Conservation (phyloP, 2,329 filamentous ascomycete genomes). For the Colletotrichum melonis region DNA sequence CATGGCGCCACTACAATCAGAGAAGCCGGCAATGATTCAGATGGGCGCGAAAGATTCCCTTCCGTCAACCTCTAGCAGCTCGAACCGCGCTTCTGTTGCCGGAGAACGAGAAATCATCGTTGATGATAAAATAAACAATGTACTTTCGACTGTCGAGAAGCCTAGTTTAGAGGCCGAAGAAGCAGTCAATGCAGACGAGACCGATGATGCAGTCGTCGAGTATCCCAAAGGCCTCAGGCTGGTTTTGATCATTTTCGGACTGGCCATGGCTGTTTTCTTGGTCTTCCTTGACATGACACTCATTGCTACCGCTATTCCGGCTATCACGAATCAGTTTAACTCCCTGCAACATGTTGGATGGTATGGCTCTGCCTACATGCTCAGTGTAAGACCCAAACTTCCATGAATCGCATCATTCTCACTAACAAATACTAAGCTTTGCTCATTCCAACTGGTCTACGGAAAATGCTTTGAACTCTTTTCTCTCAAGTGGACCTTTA, state of each 20-base stretch:
- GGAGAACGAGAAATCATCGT: background rate
- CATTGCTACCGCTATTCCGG: slow-evolving; percentile 53
- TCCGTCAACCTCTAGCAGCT: background rate
- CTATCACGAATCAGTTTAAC: slow-evolving; percentile 62
- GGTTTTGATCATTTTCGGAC: slow-evolving; percentile 58
- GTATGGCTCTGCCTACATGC: slow-evolving; percentile 63
- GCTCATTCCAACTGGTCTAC: slow-evolving; percentile 42
- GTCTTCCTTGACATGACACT: slow-evolving; percentile 45
- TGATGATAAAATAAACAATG: background rate
- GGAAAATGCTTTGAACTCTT: slow-evolving; percentile 45
- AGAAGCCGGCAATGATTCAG: background rate
- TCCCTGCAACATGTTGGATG: slow-evolving; percentile 65
- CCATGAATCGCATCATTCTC: background rate
- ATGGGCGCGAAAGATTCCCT: background rate
- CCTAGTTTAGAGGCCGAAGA: background rate
- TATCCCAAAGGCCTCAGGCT: slow-evolving; percentile 48
- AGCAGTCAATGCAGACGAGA: background rate
- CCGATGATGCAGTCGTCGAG: background rate
- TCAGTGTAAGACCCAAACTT: slow-evolving; percentile 46
- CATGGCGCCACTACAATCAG: background rate
- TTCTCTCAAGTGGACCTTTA: slow-evolving; percentile 42
- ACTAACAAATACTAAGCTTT: slow-evolving; percentile 37
- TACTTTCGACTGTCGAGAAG: background rate
- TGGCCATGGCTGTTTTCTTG: slow-evolving; percentile 65
- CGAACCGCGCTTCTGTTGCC: background rate